phyloP scores from a whole-genome alignment of 257 asterid genomes.

The Verbascum thapsus region DNA sequence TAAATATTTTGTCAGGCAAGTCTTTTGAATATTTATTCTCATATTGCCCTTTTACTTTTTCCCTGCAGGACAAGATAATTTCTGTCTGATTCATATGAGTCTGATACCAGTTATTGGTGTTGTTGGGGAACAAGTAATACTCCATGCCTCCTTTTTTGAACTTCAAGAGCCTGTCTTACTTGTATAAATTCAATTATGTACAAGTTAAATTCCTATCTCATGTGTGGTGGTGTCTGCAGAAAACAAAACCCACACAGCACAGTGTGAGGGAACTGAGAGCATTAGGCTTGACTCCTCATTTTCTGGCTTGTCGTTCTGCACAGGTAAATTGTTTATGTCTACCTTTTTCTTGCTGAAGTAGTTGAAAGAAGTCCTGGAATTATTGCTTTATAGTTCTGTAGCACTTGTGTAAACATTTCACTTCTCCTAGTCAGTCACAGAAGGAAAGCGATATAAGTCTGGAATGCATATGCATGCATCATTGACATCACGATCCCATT shows the following conservation, averaged over 20 bases:
- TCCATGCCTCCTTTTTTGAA: conserved; percentile 9
- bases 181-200: neutral
- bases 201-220: conserved; percentile 22
- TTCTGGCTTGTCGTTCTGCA: conserved; percentile 92
- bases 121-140: conserved; percentile 95
- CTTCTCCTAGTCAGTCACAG: neutral
- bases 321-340: conserved; percentile 48
- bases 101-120: conserved; percentile 93
- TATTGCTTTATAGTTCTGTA: too few relatives aligned
- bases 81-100: conserved; percentile 96
- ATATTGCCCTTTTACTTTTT: conserved; percentile 5
- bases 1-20: neutral
- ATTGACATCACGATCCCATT: neutral
- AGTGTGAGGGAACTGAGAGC: conserved; percentile 95
- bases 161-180: conserved; percentile 2
- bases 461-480: neutral
- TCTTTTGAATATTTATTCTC: conserved; percentile 17
- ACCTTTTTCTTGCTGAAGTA: too few relatives aligned
- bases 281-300: conserved; percentile 88
- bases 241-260: conserved; percentile 97
- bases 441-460: neutral
- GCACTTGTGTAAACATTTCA: neutral
- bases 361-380: neutral
- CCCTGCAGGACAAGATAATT: conserved; percentile 74
- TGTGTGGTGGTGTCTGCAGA: conserved; percentile 38